Base-by-base conservation (phyloP, 129 eudicot genomes). In the Flaveria trinervia region DNA sequence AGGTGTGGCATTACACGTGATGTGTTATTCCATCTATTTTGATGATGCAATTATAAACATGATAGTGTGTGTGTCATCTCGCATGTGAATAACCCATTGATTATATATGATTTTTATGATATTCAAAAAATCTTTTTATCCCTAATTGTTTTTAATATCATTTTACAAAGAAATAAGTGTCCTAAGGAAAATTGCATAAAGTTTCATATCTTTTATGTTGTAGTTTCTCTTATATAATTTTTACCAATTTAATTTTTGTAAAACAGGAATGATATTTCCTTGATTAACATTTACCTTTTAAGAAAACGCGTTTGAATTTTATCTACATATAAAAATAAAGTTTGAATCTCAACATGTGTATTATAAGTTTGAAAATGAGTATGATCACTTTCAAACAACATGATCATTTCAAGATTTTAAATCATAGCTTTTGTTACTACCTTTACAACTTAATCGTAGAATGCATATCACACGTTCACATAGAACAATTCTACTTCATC, bases 371-470 rank as follows among this genome's bases (percentile, higher is more conserved):
- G 68, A 28, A 62, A 62, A 62, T 7, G 18, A 23, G 44, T 28
- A 62, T 28, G 43, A 62, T 62, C 18, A 62, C 68, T 62, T 59
- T 62, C 30, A 60, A 60, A 22, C 2, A 23, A 33, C 68, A 62
- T 62, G 68, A 62, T 14, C 68, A 62, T 62, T 18, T 59, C 9
- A 2, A 36, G 7, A 59, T 59, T 55, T 22, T 17, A 59, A 59
- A 59, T 10, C 65, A 9, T 59, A 59, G 65, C 33, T 23, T 59
- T 59, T 59, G 65, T 59, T 20, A 10, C 36, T 59, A 59, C 65
- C 23, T 54, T 22, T 9, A 28, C 44, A 62, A 61, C 67, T 61
- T 61, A 61, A 61, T 13, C 17, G 2, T 23, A 61, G 2, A 12
- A 25, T 23, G 33, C 65, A 59, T 59, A 61, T 26, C 8, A 14